Evolutionary conservation across 129 eudicot species (phyloP).

Genomic region (Helichrysum umbraculigerum): DNA sequence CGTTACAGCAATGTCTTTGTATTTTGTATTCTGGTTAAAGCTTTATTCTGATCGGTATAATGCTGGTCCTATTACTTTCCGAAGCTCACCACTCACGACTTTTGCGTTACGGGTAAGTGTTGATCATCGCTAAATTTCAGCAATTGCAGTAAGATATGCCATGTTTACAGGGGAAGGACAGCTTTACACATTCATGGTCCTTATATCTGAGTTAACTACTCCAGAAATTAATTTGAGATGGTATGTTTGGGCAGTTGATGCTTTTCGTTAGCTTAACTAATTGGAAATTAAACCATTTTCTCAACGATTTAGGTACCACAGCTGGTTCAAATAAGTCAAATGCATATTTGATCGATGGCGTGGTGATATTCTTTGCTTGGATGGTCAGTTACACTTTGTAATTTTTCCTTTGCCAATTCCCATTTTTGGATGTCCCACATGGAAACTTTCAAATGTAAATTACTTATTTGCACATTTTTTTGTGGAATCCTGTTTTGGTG

Average conservation of each 20-base stretch:
- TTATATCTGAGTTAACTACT: conserved; percentile 86
- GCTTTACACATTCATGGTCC: conserved; percentile 75
- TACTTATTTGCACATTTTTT: not conserved
- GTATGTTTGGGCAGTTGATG: conserved; percentile 35
- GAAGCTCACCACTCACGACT: conserved; percentile 70
- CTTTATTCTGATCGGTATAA: conserved; percentile 58
- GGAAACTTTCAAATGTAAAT: not conserved
- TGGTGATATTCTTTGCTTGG: conserved; percentile 72
- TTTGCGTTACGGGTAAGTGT: conserved; percentile 82
- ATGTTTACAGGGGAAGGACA: conserved; percentile 92
- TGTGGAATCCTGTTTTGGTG: not conserved
- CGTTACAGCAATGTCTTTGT: conserved; percentile 68
- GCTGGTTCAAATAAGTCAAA: conserved; percentile 76
- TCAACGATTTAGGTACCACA: conserved; percentile 63
- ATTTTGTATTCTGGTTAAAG: conserved; percentile 85
- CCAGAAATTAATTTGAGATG: conserved; percentile 91
- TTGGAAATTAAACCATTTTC: conserved; percentile 1
- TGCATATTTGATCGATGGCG: conserved; percentile 72
- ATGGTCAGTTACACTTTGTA: conserved; percentile 52
- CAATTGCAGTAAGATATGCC: conserved; percentile 58
- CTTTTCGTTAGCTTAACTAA: not conserved
- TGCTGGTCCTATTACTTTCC: conserved; percentile 54
- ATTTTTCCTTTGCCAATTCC: not conserved
- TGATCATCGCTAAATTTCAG: conserved; percentile 39
- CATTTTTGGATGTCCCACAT: not conserved